phyloP scores from a whole-genome alignment of 2,329 filamentous ascomycete species.

The Fusarium drepaniforme region DNA sequence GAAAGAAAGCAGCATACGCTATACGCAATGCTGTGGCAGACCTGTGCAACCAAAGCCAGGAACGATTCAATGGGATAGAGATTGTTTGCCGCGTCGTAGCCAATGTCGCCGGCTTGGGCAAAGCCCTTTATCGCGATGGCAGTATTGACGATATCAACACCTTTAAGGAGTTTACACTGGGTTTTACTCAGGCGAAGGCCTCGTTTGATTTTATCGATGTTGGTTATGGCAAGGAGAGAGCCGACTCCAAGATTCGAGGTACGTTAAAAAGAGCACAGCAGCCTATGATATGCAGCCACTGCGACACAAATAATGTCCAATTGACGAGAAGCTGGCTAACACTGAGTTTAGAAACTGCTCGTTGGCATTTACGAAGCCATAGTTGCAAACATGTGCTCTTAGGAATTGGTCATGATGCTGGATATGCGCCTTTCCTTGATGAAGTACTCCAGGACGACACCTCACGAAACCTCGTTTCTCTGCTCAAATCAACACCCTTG shows the following conservation, averaged over 20 bases:
- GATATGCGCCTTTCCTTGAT: conserved; percentile 70
- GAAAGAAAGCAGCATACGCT: conserved; percentile 63
- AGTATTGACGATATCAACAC: conserved; percentile 57
- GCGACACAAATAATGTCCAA: background rate
- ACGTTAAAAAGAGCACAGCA: conserved; percentile 21
- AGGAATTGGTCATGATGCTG: conserved; percentile 71
- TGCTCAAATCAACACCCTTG: conserved; percentile 66
- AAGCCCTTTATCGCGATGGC: conserved; percentile 63
- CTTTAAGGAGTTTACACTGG: conserved; percentile 68
- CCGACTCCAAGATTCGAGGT: conserved; percentile 73
- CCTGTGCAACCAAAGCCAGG: conserved; percentile 57
- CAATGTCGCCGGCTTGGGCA: conserved; percentile 64
- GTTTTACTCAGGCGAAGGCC: conserved; percentile 70
- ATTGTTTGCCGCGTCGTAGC: conserved; percentile 69
- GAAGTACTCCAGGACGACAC: conserved; percentile 62
- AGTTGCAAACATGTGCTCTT: conserved; percentile 73
- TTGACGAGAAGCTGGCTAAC: conserved; percentile 16
- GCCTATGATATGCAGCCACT: background rate
- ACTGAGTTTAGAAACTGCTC: conserved; percentile 57
- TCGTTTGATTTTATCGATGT: conserved; percentile 75
- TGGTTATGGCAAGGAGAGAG: conserved; percentile 68
- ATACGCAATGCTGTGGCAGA: conserved; percentile 62
- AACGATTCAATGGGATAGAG: conserved; percentile 60
- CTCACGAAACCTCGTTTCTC: conserved; percentile 58
- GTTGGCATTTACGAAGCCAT: conserved; percentile 69